Evolutionary conservation across 192 early-diverging fungal species (phyloP), one percentile per base, ranked within the genome.

Genomic region (Umbelopsis sp.): DNA sequence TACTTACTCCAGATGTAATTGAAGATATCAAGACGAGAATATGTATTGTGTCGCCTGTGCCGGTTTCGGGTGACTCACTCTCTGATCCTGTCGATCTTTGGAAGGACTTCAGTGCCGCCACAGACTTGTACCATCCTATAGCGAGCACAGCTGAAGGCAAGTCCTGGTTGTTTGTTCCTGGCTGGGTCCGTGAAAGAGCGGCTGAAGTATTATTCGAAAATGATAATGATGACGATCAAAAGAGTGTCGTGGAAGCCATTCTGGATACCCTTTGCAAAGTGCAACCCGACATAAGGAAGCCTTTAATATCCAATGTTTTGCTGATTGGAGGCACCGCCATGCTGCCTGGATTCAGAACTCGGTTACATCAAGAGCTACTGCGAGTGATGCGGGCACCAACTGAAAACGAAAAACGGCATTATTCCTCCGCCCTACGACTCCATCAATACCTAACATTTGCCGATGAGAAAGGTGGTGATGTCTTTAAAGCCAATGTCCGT

Each of bases 141-240:
- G 43, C 77, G 70, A 26, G 82, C 66, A 56, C 72, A 32, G 59
- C 77, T 65, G 78, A 66, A 66, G 69, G 77, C 69, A 66, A 68
- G 65, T 85, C 83, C 0, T 85, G 81, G 26, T 17, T 86, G 68
- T 71, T 83, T 2, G 75, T 97, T 5, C 96, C 96, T 21, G 88
- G 91, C 0, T 97, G 96, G 96, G 83, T 97, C 6, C 86, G 93
- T 2, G 94, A 93, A 69, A 86, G 92, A 25, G 88, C 91, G 0
- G 84, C 84, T 4, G 96, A 96, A 67, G 85, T 93, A 0, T 74
- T 96, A 45, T 91, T 96, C 77, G 86, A 88, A 32, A 93, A 93
- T 4, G 91, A 94, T 74, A 50, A 72, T 36, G 71, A 72, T 12
- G 71, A 72, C 14, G 70, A 72, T 45, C 56, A 76, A 43, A 86